phyloP scores from a whole-genome alignment of 768 basidiomycete genomes.

The Termitomyces sp. region DNA sequence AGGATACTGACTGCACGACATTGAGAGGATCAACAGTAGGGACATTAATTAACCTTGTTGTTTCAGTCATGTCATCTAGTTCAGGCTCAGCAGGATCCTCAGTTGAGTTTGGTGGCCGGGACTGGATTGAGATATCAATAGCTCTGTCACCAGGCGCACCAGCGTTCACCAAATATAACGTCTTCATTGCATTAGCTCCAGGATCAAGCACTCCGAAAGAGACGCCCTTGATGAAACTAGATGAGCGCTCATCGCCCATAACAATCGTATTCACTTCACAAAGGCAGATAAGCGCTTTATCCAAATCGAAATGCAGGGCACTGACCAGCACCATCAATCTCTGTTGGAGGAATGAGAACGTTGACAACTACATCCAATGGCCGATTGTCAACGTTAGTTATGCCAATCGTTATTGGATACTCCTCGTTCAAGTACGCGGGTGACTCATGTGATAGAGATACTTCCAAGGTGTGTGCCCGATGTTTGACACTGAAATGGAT shows the following conservation, averaged over 20 bases:
- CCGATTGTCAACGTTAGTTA: conserved; percentile 70
- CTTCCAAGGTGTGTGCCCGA: conserved; percentile 53
- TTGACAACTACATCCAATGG: conserved; percentile 69
- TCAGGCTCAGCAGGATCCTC: conserved; percentile 22
- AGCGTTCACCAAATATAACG: conserved; percentile 56
- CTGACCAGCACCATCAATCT: conserved; percentile 70
- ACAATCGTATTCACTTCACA: conserved; percentile 55
- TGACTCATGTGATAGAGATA: conserved; percentile 53
- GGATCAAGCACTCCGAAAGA: conserved; percentile 61
- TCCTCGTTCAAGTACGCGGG: conserved; percentile 82
- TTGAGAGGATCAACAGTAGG: conserved; percentile 64
- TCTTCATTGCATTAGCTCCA: conserved; percentile 55
- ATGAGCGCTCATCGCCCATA: conserved; percentile 60
- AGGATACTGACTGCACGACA: conserved; percentile 49
- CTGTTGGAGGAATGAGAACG: conserved; percentile 76
- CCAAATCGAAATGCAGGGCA: background rate
- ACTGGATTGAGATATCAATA: conserved; percentile 79
- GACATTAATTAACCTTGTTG: conserved; percentile 62
- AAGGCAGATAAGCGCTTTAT: background rate
- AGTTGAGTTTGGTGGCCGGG: conserved; percentile 36
- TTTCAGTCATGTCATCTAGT: conserved; percentile 48
- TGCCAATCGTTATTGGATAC: conserved; percentile 67
- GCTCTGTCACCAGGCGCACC: conserved; percentile 69
- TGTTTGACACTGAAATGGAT: conserved; percentile 55
- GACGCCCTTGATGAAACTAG: conserved; percentile 72